Evolutionary conservation across 257 asterid genomes (phyloP).

Genomic region (Solanum sparsipilum): DNA sequence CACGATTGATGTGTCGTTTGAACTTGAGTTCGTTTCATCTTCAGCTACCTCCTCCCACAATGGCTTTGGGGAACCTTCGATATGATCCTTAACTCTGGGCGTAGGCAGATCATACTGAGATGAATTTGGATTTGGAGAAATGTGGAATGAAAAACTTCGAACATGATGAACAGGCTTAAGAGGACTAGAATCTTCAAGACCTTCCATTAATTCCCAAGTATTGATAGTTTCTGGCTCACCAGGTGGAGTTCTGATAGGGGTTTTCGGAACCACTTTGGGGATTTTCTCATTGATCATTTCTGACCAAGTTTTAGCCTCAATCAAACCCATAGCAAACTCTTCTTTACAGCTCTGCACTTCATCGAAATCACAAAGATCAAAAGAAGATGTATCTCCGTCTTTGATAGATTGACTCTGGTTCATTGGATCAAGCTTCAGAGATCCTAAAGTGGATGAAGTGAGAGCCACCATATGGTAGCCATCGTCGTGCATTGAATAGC

Average conservation of each 20-base stretch:
- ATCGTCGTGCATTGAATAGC: constrained; percentile 59
- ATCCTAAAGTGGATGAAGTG: constrained; percentile 80
- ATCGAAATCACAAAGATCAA: neutral
- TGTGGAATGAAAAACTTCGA: constrained; percentile 70
- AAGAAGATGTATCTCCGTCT: constrained; percentile 13
- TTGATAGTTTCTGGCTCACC: constrained; percentile 69
- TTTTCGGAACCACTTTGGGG: constrained; percentile 41
- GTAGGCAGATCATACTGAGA: constrained; percentile 37
- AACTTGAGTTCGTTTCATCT: constrained; percentile 35
- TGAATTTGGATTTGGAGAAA: constrained; percentile 6
- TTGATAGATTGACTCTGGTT: constrained; percentile 4
- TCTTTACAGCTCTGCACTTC: constrained; percentile 20
- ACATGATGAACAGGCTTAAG: constrained; percentile 22
- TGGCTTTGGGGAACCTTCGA: constrained; percentile 22
- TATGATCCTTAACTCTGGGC: constrained; percentile 26
- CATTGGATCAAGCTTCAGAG: constrained; percentile 56
- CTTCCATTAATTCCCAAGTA: constrained; percentile 72
- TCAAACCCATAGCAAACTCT: constrained; percentile 57
- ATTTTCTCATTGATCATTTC: constrained; percentile 49
- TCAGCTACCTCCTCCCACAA: constrained; percentile 32
- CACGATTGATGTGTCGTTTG: constrained; percentile 38
- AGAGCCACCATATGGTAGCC: constrained; percentile 60
- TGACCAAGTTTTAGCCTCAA: constrained; percentile 84
- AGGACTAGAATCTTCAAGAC: constrained; percentile 53
- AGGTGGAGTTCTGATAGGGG: constrained; percentile 49